Evolutionary conservation across 176 grass and related monocot species (phyloP).

Genomic region (Carex parvula): DNA sequence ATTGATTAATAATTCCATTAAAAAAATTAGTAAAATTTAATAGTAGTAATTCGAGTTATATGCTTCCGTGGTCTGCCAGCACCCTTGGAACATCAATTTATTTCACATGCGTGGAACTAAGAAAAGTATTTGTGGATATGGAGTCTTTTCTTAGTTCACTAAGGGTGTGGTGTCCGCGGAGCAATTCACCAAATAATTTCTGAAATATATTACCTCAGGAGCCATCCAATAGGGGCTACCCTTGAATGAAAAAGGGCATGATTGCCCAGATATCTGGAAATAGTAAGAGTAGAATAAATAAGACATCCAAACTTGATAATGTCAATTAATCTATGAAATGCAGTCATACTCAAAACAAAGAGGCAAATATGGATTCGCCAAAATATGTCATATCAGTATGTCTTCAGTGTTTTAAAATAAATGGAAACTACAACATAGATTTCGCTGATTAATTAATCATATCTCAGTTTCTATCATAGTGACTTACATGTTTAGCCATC

Average conservation of each 20-base stretch:
- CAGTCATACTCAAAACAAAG: constrained; percentile 19
- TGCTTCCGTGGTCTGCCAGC: neutral
- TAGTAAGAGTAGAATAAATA: constrained; percentile 31
- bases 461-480: constrained; percentile 29
- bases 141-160: too few relatives aligned
- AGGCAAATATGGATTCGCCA: constrained; percentile 13
- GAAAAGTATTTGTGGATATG: neutral
- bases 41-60: neutral
- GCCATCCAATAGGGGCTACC: constrained; percentile 99
- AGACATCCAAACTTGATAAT: constrained; percentile 7
- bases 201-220: constrained; percentile 66
- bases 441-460: neutral
- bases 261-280: constrained; percentile 86
- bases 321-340: constrained; percentile 1
- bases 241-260: constrained; percentile 91
- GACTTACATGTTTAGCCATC: constrained; percentile 94
- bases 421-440: neutral
- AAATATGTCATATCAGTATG: neutral
- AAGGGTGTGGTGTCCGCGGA: neutral
- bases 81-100: neutral
- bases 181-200: neutral
- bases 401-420: neutral
- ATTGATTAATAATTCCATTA: neutral
- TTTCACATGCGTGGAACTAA: neutral
- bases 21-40: neutral